Conservation (phyloP, 768 basidiomycete species). For the Vararia minispora region DNA sequence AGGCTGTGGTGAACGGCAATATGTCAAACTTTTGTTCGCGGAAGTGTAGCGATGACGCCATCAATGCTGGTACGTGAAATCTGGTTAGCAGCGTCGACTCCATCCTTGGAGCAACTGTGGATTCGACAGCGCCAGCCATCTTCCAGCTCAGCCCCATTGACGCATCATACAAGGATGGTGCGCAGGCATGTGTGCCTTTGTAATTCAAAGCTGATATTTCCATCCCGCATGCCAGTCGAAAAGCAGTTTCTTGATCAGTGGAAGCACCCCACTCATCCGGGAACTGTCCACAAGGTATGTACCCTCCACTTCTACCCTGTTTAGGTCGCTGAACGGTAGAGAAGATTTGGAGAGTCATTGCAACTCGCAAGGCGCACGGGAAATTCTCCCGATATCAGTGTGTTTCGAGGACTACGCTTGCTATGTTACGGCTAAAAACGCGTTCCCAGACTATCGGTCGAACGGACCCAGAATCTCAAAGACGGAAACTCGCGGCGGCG, state of each 20-base stretch:
- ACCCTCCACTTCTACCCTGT: neutral
- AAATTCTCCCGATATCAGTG: constrained; percentile 16
- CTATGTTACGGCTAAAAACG: neutral
- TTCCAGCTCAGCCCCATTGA: constrained; percentile 6
- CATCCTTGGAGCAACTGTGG: neutral
- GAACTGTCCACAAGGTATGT: constrained; percentile 10
- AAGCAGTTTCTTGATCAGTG: constrained; percentile 14
- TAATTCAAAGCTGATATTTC: neutral
- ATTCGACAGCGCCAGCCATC: constrained; percentile 10
- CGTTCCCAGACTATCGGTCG: constrained; percentile 9
- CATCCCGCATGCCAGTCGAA: constrained; percentile 7
- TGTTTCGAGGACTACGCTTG: neutral
- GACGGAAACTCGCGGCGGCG: constrained; percentile 17
- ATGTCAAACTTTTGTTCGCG: constrained; percentile 18
- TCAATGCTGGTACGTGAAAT: constrained; percentile 5
- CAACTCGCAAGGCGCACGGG: constrained; percentile 5
- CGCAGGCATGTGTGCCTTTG: neutral
- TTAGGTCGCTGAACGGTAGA: neutral
- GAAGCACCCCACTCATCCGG: constrained; percentile 13
- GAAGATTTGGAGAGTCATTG: constrained; percentile 18
- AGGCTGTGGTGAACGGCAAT: constrained; percentile 10
- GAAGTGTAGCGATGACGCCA: constrained; percentile 8
- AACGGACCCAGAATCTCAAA: constrained; percentile 1
- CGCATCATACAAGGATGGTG: constrained; percentile 8
- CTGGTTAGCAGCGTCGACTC: neutral